Evolutionary conservation across 1,139 yeast genomes (phyloP).

Genomic region (Geotrichum candidum): DNA sequence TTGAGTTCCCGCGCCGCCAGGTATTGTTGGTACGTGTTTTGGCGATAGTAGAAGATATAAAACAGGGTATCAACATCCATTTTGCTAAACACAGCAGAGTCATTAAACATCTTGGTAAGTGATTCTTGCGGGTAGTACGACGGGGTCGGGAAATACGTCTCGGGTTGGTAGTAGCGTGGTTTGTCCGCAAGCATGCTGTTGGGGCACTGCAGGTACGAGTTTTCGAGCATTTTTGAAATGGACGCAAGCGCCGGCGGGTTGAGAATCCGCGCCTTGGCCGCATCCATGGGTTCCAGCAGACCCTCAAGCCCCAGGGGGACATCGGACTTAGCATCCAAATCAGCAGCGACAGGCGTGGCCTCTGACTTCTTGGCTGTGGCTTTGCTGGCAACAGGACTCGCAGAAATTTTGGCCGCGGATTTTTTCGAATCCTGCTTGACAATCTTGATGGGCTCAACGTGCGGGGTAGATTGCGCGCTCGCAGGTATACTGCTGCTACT

Average conservation of each 20-base stretch:
- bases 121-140: conserved; percentile 92
- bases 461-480: too few species aligned
- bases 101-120: conserved; percentile 36
- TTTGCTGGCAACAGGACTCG: too few species aligned
- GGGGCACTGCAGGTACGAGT: conserved; percentile 81
- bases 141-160: conserved; percentile 86
- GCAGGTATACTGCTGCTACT: too few species aligned
- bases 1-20: conserved; percentile 80
- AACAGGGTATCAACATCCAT: conserved; percentile 85
- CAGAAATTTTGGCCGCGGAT: too few species aligned
- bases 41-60: conserved; percentile 82
- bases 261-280: conserved; percentile 32
- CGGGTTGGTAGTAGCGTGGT: conserved; percentile 69
- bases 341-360: too few species aligned
- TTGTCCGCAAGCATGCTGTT: conserved; percentile 87
- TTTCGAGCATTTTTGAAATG: conserved; percentile 58
- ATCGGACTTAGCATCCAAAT: too few species aligned
- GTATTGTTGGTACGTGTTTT: conserved; percentile 64
- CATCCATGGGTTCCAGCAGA: conserved; percentile 36
- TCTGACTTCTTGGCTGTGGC: too few species aligned
- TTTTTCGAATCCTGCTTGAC: too few species aligned
- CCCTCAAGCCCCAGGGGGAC: conserved; percentile 48
- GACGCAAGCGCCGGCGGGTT: conserved; percentile 53
- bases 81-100: conserved; percentile 50
- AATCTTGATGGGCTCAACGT: too few species aligned